Evolutionary conservation across 1,284 basidiomycete genomes (phyloP).

Genomic region (Vanrija sp.): DNA sequence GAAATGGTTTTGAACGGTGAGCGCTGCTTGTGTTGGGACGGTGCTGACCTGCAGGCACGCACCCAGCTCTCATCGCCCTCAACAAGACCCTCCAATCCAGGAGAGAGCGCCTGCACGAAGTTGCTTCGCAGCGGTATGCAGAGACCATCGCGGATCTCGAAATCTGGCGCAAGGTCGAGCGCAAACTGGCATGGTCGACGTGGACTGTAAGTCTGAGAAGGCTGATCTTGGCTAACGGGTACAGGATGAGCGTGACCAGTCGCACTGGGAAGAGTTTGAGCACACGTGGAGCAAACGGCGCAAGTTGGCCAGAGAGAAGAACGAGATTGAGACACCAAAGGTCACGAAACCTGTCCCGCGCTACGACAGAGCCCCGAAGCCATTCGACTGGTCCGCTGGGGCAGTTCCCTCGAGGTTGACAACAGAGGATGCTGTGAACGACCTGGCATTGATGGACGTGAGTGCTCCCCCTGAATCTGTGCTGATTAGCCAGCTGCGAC

Average conservation of each 20-base stretch:
- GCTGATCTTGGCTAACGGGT: conserved; percentile 9
- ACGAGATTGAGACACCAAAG: conserved; percentile 51
- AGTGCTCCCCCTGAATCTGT: conserved; percentile 8
- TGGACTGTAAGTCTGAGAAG: conserved; percentile 49
- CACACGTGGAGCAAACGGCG: conserved; percentile 53
- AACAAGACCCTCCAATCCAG: conserved; percentile 42
- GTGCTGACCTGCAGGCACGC: conserved; percentile 45
- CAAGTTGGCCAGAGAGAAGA: conserved; percentile 54
- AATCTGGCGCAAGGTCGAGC: conserved; percentile 46
- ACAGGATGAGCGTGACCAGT: conserved; percentile 43
- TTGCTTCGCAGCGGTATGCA: conserved; percentile 42
- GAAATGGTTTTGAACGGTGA: conserved; percentile 54
- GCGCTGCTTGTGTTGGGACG: conserved; percentile 8
- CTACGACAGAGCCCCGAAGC: conserved; percentile 18
- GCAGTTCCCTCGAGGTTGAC: conserved; percentile 31
- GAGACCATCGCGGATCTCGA: conserved; percentile 49
- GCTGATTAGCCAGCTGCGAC: neutral
- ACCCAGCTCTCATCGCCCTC: conserved; percentile 54
- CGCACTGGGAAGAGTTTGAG: conserved; percentile 53
- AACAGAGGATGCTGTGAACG: conserved; percentile 30
- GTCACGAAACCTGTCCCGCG: conserved; percentile 44
- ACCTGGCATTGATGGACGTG: conserved; percentile 44
- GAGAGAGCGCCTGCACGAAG: conserved; percentile 40
- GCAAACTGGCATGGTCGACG: conserved; percentile 51
- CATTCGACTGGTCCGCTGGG: conserved; percentile 41